Evolutionary conservation across 1,139 yeast species (phyloP), one percentile per base, ranked within the genome.

Genomic region (Suhomyces chickasaworum): DNA sequence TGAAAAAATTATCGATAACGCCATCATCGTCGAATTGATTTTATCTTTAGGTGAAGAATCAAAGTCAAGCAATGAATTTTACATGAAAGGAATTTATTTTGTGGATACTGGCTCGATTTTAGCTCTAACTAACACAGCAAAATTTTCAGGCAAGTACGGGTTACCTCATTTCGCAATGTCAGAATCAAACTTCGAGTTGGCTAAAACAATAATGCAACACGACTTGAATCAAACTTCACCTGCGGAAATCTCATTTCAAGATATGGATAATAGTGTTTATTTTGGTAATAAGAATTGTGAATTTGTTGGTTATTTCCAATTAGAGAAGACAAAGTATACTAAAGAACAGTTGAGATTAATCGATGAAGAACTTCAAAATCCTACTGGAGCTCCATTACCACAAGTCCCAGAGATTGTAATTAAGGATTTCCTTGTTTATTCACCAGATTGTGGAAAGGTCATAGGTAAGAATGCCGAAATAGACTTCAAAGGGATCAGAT

Each of bases 371-470:
- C 65, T 89, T 25, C 64, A 58, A 13, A 69, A 76, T 53, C 97
- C 97, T 0, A 62, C 78, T 30, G 97, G 97, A 1, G 71, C 86
- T 48, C 97, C 97, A 1, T 76, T 84, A 13, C 75, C 79, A 2
- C 30, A 42, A 6, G 61, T 84, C 1, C 97, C 97, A 0, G 60
- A 65, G 2, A 56, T 91, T 15, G 68, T 68, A 30, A 59, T 89
- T 10, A 64, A 76, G 7, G 66, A 76, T 8, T 88, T 86, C 5
- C 53, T 88, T 20, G 51, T 89, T 16, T 90, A 87, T 58, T 89
- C 97, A 0, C 97, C 97, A 0, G 96, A 91, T 60, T 91, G 98
- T 69, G 96, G 91, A 0, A 61, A 85, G 3, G 63, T 77, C 0
- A 53, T 88, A 9, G 63, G 69, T 2, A 55, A 79, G 12, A 68